Evolutionary conservation across 129 eudicot species (phyloP).

Genomic region (Artemisia tridentata): DNA sequence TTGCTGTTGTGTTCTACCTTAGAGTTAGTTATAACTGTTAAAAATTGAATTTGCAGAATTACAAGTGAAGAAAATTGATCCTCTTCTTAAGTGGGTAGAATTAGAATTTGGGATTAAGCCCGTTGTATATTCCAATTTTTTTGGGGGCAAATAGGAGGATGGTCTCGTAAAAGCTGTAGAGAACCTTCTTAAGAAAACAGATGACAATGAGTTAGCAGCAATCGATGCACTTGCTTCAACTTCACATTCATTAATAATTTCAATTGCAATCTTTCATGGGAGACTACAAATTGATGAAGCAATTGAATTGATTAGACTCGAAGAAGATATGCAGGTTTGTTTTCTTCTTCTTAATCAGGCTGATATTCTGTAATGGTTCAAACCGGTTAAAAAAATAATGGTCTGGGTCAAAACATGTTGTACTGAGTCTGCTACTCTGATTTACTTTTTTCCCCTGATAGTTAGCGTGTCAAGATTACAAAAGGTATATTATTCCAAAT

Average conservation of each 20-base stretch:
- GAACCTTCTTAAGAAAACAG: conserved; percentile 53
- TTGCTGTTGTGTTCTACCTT: no score
- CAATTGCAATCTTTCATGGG: conserved; percentile 71
- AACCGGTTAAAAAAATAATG: background rate
- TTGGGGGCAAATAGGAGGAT: conserved; percentile 83
- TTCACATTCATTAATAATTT: conserved; percentile 71
- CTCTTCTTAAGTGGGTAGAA: conserved; percentile 78
- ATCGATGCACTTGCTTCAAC: conserved; percentile 94
- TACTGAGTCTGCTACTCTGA: no score
- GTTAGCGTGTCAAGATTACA: background rate
- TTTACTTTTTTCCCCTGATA: background rate
- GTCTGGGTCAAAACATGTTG: background rate
- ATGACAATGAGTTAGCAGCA: conserved; percentile 83
- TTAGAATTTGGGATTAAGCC: conserved; percentile 91
- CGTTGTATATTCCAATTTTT: conserved; percentile 64
- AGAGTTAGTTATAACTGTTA: background rate
- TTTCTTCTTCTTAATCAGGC: background rate
- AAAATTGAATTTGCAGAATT: conserved; percentile 41
- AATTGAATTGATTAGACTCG: conserved; percentile 84
- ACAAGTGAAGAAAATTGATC: conserved; percentile 86
- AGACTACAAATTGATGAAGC: conserved; percentile 74
- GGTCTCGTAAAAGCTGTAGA: conserved; percentile 69
- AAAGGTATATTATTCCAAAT: background rate
- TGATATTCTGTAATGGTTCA: background rate
- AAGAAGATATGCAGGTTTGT: conserved; percentile 84